These are phyloP conservation scores for Globisporangium emineosum DNA, from an alignment of 352 stramenopile species.

Conservation along the genomic window DNA sequence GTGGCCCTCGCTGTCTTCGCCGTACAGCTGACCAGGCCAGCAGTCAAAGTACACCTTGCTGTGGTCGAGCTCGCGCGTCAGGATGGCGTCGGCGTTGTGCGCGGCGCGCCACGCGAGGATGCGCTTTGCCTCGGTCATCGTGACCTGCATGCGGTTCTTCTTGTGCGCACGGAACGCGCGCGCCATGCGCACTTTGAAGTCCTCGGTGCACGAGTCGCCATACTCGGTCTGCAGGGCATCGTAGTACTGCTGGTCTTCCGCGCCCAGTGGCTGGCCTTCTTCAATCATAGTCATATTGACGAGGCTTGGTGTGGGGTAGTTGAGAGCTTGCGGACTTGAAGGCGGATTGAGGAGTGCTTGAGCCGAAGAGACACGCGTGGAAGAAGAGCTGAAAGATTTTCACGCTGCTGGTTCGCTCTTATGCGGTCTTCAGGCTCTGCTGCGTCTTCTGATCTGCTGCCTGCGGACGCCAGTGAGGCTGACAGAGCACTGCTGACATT, in stretches of 20 bases:
- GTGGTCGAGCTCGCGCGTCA: slow-evolving; percentile 48
- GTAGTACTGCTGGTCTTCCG: slow-evolving; percentile 56
- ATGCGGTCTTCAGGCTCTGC: neutral
- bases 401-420: neutral
- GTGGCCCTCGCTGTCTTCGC: slow-evolving; percentile 71
- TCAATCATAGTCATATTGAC: slow-evolving; percentile 34
- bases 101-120: slow-evolving; percentile 57
- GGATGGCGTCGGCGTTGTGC: slow-evolving; percentile 43
- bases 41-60: slow-evolving; percentile 65
- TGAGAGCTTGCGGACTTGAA: neutral
- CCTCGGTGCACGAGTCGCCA: slow-evolving; percentile 52
- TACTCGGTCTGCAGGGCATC: slow-evolving; percentile 52
- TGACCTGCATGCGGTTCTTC: slow-evolving; percentile 68
- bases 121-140: slow-evolving; percentile 54
- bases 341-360: slow-evolving; percentile 1
- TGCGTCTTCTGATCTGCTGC: neutral
- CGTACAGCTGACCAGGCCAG: slow-evolving; percentile 62
- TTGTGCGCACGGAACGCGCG: slow-evolving; percentile 61
- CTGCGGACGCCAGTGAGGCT: neutral
- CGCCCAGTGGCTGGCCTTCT: slow-evolving; percentile 42
- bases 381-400: neutral
- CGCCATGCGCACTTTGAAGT: slow-evolving; percentile 57
- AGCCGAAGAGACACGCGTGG: neutral
- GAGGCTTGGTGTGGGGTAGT: neutral
- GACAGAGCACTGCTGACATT: no score